Evolutionary conservation across 768 basidiomycete species (phyloP).

Genomic region (Tubosaeta sp.): DNA sequence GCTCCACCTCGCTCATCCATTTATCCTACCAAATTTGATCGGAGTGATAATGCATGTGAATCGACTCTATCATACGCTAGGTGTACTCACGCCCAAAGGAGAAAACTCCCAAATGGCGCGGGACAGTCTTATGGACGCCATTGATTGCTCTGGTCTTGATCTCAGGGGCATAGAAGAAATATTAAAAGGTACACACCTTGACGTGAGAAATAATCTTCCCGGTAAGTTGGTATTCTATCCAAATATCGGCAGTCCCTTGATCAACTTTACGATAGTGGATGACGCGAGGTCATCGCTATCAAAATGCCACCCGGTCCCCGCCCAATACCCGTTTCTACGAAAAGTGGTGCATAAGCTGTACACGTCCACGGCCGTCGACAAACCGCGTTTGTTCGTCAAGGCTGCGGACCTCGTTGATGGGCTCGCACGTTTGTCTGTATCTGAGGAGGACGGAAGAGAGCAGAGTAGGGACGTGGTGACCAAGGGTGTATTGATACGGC

Average conservation of each 20-base stretch:
- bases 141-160: constrained; percentile 64
- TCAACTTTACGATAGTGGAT: constrained; percentile 35
- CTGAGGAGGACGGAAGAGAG: constrained; percentile 36
- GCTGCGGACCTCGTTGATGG: constrained; percentile 68
- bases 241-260: background rate
- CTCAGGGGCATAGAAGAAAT: constrained; percentile 47
- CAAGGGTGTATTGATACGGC: constrained; percentile 48
- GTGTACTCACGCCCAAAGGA: constrained; percentile 48
- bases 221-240: constrained; percentile 19
- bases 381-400: constrained; percentile 68
- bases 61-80: constrained; percentile 51
- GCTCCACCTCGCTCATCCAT: constrained; percentile 61
- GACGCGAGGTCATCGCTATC: constrained; percentile 51
- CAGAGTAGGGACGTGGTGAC: constrained; percentile 57
- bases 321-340: constrained; percentile 41
- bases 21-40: constrained; percentile 48
- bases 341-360: constrained; percentile 45
- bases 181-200: constrained; percentile 36
- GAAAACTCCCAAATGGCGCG: constrained; percentile 65
- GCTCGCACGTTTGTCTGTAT: constrained; percentile 38
- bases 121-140: constrained; percentile 55
- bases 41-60: constrained; percentile 53
- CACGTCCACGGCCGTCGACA: constrained; percentile 51
- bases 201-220: constrained; percentile 19
- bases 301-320: constrained; percentile 52